Evolutionary conservation across 106 monocot species (phyloP), one percentile per base, ranked within the genome.

Genomic region (Dioscorea dumetorum): DNA sequence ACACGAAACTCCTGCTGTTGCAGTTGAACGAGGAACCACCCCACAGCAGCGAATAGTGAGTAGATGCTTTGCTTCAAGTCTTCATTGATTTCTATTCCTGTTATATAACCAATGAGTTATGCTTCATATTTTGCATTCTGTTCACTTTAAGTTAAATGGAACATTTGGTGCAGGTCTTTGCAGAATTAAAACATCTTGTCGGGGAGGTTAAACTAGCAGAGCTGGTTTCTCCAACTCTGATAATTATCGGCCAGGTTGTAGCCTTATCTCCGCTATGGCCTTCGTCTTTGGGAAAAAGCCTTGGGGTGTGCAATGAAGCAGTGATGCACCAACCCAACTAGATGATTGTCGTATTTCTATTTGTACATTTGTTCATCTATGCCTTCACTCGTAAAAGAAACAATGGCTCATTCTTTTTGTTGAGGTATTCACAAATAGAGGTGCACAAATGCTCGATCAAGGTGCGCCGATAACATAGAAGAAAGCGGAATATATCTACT

Each of bases 21-120:
- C 97, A 31, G 89, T 97, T 2, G 97, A 97, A 56, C 84, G 92
- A 48, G 97, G 97, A 66, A 97, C 97, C 9, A 97, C 97, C n/a
- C 78, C 84, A 74, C 92, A 89, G 59, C 97, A 97, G 73, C 83
- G 86, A 69, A 82, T 62, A 52, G 97, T 92, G 63, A 73, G 82
- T 41, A 72, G 65, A 41, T 59, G 5, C 19, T 54, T 54, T 41
- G 41, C 12, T 54, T 19, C 1, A 0, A 0, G 18, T 14, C 54
- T 54, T 54, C 54, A 0, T 54, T 14, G 10, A 41, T 41, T 41
- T 28, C 28, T 28, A 28, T 28, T 28, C 28, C 28, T 28, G 3
- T 28, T 28, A 28, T 1, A 28, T 41, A 41, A 41, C 41, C 10
- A 0, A 41, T 41, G 41, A 41, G 2, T 10, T 41, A 41, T 41